Evolutionary conservation across 129 eudicot genomes (phyloP).

Genomic region (Calendula officinalis): DNA sequence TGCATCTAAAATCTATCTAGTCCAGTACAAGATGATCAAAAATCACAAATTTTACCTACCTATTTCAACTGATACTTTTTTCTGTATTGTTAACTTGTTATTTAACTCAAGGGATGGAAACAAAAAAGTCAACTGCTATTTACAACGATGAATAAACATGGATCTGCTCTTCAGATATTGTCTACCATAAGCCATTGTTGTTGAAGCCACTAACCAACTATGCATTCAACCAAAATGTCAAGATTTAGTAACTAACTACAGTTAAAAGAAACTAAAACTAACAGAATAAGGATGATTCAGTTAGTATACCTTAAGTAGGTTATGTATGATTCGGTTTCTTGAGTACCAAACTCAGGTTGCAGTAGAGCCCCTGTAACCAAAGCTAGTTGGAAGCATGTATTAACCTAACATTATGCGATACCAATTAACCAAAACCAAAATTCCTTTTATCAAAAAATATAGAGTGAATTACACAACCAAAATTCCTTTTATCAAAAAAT

Average conservation of each 20-base stretch:
- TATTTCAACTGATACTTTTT: background rate
- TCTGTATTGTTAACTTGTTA: background rate
- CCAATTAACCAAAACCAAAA: background rate
- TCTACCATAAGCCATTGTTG: conserved; percentile 70
- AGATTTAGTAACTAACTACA: background rate
- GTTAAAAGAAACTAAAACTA: background rate
- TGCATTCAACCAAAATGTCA: conserved; percentile 13
- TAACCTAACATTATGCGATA: conserved; percentile 49
- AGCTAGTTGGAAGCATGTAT: conserved; percentile 84
- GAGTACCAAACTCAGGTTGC: conserved; percentile 92
- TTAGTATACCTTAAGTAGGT: conserved; percentile 65
- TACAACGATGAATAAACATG: conserved; percentile 22
- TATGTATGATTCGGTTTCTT: conserved; percentile 62
- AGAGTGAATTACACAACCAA: background rate
- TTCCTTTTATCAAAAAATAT: no score
- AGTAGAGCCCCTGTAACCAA: conserved; percentile 85
- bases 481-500: no score
- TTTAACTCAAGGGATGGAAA: background rate
- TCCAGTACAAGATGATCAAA: no score
- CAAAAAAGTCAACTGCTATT: conserved; percentile 14
- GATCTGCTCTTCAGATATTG: conserved; percentile 53
- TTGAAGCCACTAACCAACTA: conserved; percentile 90
- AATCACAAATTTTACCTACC: no score
- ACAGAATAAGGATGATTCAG: background rate
- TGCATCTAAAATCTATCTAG: no score